Evolutionary conservation across 2,329 filamentous ascomycete species (phyloP), one percentile per base, ranked within the genome.

Genomic region (Ceratocystis colombiana): DNA sequence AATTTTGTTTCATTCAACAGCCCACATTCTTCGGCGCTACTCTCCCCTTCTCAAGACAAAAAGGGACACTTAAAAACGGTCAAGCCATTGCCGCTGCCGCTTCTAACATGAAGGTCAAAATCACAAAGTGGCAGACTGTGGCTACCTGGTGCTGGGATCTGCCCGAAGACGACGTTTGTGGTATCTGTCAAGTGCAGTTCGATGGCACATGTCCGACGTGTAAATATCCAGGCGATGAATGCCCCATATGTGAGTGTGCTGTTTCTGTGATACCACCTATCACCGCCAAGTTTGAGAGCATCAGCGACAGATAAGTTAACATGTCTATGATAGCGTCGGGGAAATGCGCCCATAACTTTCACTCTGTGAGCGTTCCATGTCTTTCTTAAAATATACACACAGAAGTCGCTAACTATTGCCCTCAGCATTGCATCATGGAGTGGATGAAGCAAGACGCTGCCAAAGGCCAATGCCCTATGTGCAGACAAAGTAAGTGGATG

Each of bases 141-240:
- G 94, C 94, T 20, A 93, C 91, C 66, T 99, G 94, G 94, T 87
- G 90, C 70, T 99, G 94, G 94, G 90, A 97, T 75, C 89, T 97
- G 73, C 91, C 93, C 28, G 91, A 96, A 72, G 93, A 96, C 77
- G 93, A 99, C 74, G 92, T 97, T 69, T 99, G 94, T 72, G 94
- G 94, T 72, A 99, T 99, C 78, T 99, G 94, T 77, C 93, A 96
- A 74, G 92, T 96, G 69, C 89, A 96, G 73, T 99, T 97, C 74
- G 94, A 99, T 75, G 93, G 92, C 68, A 97, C 94, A 30, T 99
- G 94, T 79, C 92, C 94, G 61, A 95, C 91, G 66, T 99, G 94
- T 85, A 96, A 95, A 81, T 97, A 91, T 74, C 94, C 94, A 15
- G 94, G 94, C 67, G 94, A 99, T 72, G 92, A 96, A 74, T 99